Base-by-base conservation (phyloP, 1,284 basidiomycete genomes). In the Fomitopsis palustris region DNA sequence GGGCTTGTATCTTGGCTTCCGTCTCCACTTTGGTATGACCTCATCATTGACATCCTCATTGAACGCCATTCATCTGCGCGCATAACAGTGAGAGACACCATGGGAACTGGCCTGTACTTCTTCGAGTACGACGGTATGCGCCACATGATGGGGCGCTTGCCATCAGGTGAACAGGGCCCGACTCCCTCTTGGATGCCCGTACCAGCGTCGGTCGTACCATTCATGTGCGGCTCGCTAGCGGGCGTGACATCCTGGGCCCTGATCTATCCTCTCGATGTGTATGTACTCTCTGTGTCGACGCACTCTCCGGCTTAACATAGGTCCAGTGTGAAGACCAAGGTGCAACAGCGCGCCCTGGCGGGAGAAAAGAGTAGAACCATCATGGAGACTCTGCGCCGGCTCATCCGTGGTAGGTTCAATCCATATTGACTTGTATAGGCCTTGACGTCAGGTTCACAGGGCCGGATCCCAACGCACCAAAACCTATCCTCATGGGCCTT, bases 241-340 rank as follows among this genome's bases (percentile, higher is more conserved):
- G 92, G 93, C 54, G 91, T 95, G 63, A 85, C 87, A 56, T 92
- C 89, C 49, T 90, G 89, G 89, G 88, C 88, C 55, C 73, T 92
- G n/a, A 92, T 93, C 65, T 92, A 92, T 76, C 88, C 90, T 21
- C 77, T 92, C 56, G 90, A 92, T 67, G 90, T 93, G 90, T 92
- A 73, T 74, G 86, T 31, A 25, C 14, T 9, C 35, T 9, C 29
- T 16, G 37, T 55, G 7, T 27, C 19, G 16, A 7, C 27, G 16
- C 8, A 2, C 31, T 10, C n/a, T n/a, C n/a, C 29, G n/a, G 3
- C 12, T 23, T 51, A 29, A 54, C 51, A 58, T 43, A 38, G 45
- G 16, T 72, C 66, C 66, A 92, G 94, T 55, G 92, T 96, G 58
- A 97, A 97, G 77, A 96, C 95, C 0, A 95, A 95, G 70, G 82